phyloP scores from a whole-genome alignment of 2,329 filamentous ascomycete species.

The Fusarium illudens region DNA sequence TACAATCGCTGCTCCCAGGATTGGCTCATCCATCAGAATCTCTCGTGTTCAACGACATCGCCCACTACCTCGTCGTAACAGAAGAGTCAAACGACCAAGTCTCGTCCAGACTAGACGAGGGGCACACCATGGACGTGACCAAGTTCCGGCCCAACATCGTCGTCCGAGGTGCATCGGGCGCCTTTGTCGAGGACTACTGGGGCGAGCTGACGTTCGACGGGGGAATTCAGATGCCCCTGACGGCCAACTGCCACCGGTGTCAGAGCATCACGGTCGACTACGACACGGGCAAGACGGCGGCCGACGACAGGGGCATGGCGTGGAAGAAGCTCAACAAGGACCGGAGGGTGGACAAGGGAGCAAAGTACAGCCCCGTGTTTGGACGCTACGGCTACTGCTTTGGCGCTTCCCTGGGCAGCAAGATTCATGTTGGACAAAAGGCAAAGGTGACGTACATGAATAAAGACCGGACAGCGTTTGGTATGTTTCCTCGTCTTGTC shows the following conservation, averaged over 20 bases:
- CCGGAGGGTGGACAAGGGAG: slow-evolving; percentile 33
- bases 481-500: background rate
- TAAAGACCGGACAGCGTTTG: slow-evolving; percentile 28
- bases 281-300: slow-evolving; percentile 28
- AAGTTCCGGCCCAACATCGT: slow-evolving; percentile 41
- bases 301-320: slow-evolving; percentile 28
- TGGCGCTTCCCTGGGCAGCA: slow-evolving; percentile 4
- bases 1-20: slow-evolving; percentile 3
- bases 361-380: slow-evolving; percentile 39
- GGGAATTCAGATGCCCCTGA: slow-evolving; percentile 30
- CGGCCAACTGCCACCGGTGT: slow-evolving; percentile 36
- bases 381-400: slow-evolving; percentile 39
- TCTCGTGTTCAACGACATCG: slow-evolving; percentile 32
- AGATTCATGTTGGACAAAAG: slow-evolving; percentile 20
- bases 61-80: slow-evolving; percentile 37
- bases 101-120: slow-evolving; percentile 18
- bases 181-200: slow-evolving; percentile 37
- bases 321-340: slow-evolving; percentile 42
- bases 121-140: slow-evolving; percentile 32
- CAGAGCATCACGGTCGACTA: slow-evolving; percentile 41
- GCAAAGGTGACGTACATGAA: slow-evolving; percentile 25
- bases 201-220: slow-evolving; percentile 28
- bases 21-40: slow-evolving; percentile 16
- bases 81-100: slow-evolving; percentile 37
- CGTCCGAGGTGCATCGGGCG: slow-evolving; percentile 23